These are phyloP conservation scores for Aspergillus hancockii DNA, from an alignment of 495 filamentous ascomycete genomes.

Conservation along the genomic window DNA sequence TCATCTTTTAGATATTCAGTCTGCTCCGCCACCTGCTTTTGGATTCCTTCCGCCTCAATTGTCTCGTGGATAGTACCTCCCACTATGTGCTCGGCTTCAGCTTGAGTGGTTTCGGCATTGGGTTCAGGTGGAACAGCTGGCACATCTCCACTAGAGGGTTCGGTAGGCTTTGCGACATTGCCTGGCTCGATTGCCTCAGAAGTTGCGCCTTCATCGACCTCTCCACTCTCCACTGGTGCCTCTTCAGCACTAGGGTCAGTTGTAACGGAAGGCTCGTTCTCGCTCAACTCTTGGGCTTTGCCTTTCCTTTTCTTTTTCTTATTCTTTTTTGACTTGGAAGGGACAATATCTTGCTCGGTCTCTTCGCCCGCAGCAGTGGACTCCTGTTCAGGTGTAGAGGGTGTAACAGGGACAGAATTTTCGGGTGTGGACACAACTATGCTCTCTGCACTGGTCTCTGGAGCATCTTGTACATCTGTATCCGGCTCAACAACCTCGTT, in stretches of 20 bases:
- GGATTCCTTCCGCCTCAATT: conserved; percentile 11
- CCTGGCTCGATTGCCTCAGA: conserved; percentile 1
- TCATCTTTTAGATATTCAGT: conserved; percentile 24
- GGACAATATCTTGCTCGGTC: conserved; percentile 9
- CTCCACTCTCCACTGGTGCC: not conserved
- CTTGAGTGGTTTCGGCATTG: conserved; percentile 12
- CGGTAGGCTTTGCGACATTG: not conserved
- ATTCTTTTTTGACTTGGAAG: conserved; percentile 36
- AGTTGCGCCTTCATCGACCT: not conserved
- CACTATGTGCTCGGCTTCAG: conserved; percentile 13
- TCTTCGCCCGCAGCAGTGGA: conserved; percentile 10
- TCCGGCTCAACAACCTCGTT: not conserved
- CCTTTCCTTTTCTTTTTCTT: conserved; percentile 45
- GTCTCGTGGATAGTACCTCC: conserved; percentile 13
- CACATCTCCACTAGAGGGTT: conserved; percentile 11
- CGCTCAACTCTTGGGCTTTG: conserved; percentile 28
- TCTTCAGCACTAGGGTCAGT: conserved; percentile 15
- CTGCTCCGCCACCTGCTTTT: conserved; percentile 7
- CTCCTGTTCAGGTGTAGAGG: not conserved
- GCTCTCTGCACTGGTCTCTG: not conserved
- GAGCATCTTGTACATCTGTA: not conserved
- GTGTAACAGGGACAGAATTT: conserved; percentile 5
- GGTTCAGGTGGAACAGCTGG: conserved; percentile 5
- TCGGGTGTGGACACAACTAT: not conserved
- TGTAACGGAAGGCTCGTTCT: conserved; percentile 11